Evolutionary conservation across 805 yeast species (phyloP).

Genomic region (Saccharomycopsis capsularis): DNA sequence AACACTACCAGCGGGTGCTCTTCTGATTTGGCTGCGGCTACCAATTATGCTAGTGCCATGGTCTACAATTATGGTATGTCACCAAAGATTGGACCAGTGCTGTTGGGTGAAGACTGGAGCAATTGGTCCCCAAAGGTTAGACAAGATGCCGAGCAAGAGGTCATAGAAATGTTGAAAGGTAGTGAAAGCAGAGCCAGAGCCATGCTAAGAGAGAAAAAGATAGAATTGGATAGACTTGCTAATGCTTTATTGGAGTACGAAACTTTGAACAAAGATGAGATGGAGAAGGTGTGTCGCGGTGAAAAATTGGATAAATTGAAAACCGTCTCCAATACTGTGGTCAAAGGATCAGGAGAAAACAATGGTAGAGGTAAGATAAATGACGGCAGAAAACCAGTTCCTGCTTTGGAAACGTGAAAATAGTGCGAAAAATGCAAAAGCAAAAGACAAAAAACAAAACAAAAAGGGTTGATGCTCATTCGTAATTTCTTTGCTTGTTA

Average conservation of each 20-base stretch:
- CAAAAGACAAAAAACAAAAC: too few relatives aligned
- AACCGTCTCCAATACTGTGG: constrained; percentile 67
- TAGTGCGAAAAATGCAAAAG: too few relatives aligned
- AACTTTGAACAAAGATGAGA: constrained; percentile 85
- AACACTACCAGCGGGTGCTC: constrained; percentile 95
- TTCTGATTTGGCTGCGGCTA: constrained; percentile 83
- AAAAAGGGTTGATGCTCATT: too few relatives aligned
- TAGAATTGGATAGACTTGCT: constrained; percentile 81
- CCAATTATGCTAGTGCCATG: constrained; percentile 92
- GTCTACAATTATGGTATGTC: constrained; percentile 97
- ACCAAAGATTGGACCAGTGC: constrained; percentile 86
- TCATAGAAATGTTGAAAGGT: constrained; percentile 61
- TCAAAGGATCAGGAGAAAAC: constrained; percentile 42
- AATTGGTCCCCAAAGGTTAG: constrained; percentile 87
- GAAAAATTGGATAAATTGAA: constrained; percentile 64
- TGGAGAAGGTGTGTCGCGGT: constrained; percentile 78
- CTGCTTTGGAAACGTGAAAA: too few relatives aligned
- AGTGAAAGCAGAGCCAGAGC: constrained; percentile 77
- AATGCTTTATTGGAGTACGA: constrained; percentile 93
- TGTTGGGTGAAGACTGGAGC: constrained; percentile 85
- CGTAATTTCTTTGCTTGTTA: too few relatives aligned
- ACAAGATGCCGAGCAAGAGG: constrained; percentile 90
- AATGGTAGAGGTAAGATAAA: constrained; percentile 31
- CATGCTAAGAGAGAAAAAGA: constrained; percentile 50
- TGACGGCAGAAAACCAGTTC: constrained; percentile 7